A percentile compares a stretch with the other conserved stretches of the same genome.
Conservation (phyloP, 2,329 filamentous ascomycete genomes). For the Truncatella angustata region DNA sequence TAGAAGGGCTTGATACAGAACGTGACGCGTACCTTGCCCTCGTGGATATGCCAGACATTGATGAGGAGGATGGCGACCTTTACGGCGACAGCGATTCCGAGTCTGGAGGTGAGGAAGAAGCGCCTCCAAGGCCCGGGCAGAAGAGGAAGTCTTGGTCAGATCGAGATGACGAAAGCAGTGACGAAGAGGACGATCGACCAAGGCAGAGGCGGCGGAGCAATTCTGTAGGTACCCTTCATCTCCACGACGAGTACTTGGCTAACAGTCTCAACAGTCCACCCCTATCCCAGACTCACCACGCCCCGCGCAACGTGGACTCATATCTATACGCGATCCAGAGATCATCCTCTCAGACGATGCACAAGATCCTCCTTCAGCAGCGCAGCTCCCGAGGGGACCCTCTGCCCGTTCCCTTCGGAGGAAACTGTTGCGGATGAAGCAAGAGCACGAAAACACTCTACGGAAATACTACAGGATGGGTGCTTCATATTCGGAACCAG, state of each 20-base stretch:
- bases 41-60: conserved; percentile 85
- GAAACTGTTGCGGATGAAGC: conserved; percentile 70
- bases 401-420: conserved; percentile 72
- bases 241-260: conserved; percentile 9
- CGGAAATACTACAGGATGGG: conserved; percentile 83
- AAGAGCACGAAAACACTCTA: conserved; percentile 73
- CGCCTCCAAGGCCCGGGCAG: conserved; percentile 46
- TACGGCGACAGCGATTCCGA: conserved; percentile 57
- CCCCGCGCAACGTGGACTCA: conserved; percentile 58
- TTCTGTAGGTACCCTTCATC: conserved; percentile 74
- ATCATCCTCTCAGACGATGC: conserved; percentile 47
- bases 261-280: conserved; percentile 49
- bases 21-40: conserved; percentile 82
- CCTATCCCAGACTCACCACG: conserved; percentile 65
- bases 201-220: conserved; percentile 83
- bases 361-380: conserved; percentile 55
- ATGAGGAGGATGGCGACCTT: conserved; percentile 70
- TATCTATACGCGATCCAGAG: conserved; percentile 51
- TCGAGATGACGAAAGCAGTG: conserved; percentile 64
- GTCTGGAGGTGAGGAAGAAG: conserved; percentile 56
- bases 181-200: conserved; percentile 73
- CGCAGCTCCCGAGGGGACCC: conserved; percentile 57
- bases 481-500: conserved; percentile 89
- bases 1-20: conserved; percentile 73
- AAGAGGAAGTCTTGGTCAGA: conserved; percentile 82